Percentiles rank a stretch among this genome's conserved stretches.
phyloP scores from a whole-genome alignment of 371 early-diverging fungal genomes.

The Mortierella sp. region DNA sequence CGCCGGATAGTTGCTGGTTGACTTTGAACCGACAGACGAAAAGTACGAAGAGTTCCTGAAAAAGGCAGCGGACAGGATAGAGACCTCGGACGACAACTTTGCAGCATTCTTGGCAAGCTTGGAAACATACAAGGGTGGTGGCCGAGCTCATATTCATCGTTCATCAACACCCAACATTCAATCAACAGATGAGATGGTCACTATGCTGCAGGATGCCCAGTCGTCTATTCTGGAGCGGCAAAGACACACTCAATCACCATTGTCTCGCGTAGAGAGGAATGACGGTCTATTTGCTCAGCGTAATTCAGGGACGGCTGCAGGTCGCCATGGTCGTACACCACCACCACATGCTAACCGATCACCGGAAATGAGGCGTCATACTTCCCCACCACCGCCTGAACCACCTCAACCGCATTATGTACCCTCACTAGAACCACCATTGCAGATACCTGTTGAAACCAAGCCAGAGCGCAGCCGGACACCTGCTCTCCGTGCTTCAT shows the following conservation, averaged over 20 bases:
- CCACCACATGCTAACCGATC: background rate
- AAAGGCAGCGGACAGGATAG: constrained; percentile 42
- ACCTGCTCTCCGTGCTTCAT: background rate
- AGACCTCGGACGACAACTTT: constrained; percentile 25
- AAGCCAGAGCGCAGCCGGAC: background rate
- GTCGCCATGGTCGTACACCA: background rate
- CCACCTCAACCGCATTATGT: constrained; percentile 13
- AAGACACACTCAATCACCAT: constrained; percentile 1
- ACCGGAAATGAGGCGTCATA: background rate
- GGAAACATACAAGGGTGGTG: constrained; percentile 11
- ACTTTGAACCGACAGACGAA: constrained; percentile 45
- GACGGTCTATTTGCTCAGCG: constrained; percentile 19
- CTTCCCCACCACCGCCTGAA: too few relatives aligned
- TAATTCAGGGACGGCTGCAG: constrained; percentile 1
- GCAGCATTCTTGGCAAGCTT: constrained; percentile 32
- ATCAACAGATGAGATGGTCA: constrained; percentile 49
- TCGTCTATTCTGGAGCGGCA: constrained; percentile 20
- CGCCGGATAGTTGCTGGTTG: constrained; percentile 19
- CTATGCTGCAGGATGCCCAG: constrained; percentile 47
- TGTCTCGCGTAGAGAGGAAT: constrained; percentile 28
- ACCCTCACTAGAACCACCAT: constrained; percentile 14
- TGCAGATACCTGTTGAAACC: constrained; percentile 15
- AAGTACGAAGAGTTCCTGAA: constrained; percentile 42
- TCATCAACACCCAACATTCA: constrained; percentile 52
- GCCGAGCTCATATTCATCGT: constrained; percentile 20